Percentiles rank a stretch among this genome's conserved stretches.
phyloP scores from a whole-genome alignment of 2,329 filamentous ascomycete genomes.

The Fusarium secorum region DNA sequence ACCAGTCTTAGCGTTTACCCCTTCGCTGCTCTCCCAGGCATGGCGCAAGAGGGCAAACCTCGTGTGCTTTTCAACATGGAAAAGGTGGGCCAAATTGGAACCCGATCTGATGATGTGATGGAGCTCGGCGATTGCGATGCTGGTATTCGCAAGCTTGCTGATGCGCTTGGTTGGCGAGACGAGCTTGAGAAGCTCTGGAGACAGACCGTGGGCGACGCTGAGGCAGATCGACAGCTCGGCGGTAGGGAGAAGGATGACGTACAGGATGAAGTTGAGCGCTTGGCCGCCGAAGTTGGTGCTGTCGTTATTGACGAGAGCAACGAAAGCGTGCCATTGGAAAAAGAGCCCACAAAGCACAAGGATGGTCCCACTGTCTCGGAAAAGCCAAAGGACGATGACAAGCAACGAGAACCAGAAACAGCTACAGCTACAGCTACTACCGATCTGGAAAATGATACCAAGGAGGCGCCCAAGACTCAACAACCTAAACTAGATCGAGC shows the following conservation, averaged over 20 bases:
- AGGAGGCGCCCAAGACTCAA: slow-evolving; percentile 6
- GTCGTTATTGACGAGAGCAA: slow-evolving; percentile 45
- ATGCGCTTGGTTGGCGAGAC: slow-evolving; percentile 82
- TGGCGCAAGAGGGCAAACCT: slow-evolving; percentile 69
- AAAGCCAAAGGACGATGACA: neutral
- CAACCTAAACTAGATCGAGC: neutral
- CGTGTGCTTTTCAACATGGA: slow-evolving; percentile 90
- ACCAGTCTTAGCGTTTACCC: slow-evolving; percentile 89
- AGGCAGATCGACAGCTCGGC: slow-evolving; percentile 58
- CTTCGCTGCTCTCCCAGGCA: slow-evolving; percentile 80
- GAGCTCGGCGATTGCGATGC: slow-evolving; percentile 83
- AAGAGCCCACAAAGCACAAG: neutral
- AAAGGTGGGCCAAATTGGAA: slow-evolving; percentile 79
- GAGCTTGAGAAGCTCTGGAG: slow-evolving; percentile 84
- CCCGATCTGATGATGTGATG: slow-evolving; percentile 82
- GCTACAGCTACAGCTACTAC: neutral
- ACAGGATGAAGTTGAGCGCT: slow-evolving; percentile 55
- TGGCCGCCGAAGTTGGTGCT: slow-evolving; percentile 49
- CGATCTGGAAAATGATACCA: neutral
- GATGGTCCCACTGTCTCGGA: neutral
- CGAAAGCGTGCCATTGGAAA: neutral
- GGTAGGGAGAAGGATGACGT: slow-evolving; percentile 48
- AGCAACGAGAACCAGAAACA: neutral
- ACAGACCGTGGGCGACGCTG: slow-evolving; percentile 67
- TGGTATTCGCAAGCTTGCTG: slow-evolving; percentile 79